Percentiles rank a stretch among this genome's conserved stretches.
Conservation (phyloP, 1,284 basidiomycete species). For the Coriolopsis trogii region DNA sequence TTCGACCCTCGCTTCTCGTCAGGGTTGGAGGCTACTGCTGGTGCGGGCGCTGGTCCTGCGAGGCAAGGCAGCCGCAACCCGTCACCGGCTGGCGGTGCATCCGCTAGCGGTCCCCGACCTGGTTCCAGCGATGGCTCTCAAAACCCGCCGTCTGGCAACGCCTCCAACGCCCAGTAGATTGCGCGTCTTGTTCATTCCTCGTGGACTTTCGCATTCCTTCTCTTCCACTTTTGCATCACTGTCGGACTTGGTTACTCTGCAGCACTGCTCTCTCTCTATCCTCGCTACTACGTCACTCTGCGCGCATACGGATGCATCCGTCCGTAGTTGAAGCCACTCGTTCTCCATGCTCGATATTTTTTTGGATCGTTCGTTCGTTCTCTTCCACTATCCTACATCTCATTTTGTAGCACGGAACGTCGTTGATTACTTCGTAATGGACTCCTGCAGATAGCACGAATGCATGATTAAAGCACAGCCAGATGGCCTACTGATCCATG, state of each 20-base stretch:
- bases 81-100: no score
- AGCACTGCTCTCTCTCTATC: no score
- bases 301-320: no score
- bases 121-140: not conserved
- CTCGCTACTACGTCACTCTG: not conserved
- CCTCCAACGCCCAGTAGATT: not conserved
- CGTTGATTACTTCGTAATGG: not conserved
- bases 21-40: slow-evolving; percentile 18
- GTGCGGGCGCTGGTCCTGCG: not conserved
- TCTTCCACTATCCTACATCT: not conserved
- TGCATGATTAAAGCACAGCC: not conserved
- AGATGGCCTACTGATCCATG: no score
- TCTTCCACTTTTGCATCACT: no score
- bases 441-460: slow-evolving; percentile 5
- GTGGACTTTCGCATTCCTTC: not conserved
- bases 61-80: no score
- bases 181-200: not conserved
- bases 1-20: slow-evolving; percentile 30
- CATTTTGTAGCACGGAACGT: not conserved
- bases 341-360: not conserved
- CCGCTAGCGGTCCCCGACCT: no score
- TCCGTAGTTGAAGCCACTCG: no score
- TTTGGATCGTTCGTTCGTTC: not conserved
- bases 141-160: not conserved
- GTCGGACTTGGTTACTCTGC: no score